Percentiles rank a stretch among this genome's conserved stretches.
Conservation (phyloP, 768 basidiomycete species). For the Albatrellus ellisii region DNA sequence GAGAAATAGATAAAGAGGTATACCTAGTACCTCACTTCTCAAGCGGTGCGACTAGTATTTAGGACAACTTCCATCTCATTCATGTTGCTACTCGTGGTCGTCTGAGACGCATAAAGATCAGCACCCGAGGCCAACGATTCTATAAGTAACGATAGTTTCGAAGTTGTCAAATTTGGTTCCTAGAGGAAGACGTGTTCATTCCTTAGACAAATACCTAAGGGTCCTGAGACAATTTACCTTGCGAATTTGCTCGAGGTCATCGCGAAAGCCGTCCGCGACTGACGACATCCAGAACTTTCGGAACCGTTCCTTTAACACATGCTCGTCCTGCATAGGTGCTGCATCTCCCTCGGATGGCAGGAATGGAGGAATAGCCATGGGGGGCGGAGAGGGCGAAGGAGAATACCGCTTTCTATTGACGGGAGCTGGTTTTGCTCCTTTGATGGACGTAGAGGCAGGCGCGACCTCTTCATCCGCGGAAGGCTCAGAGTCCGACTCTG, state of each 20-base stretch:
- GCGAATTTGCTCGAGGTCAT: slow-evolving; percentile 73
- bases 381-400: slow-evolving; percentile 22
- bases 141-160: slow-evolving; percentile 61
- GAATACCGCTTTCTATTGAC: slow-evolving; percentile 13
- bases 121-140: slow-evolving; percentile 75
- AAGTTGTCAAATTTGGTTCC: slow-evolving; percentile 58
- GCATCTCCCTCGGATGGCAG: slow-evolving; percentile 23
- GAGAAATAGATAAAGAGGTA: too few species aligned
- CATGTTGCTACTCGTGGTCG: slow-evolving; percentile 19
- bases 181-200: too few species aligned
- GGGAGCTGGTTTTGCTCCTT: not conserved
- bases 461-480: not conserved
- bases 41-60: too few species aligned
- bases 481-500: slow-evolving; percentile 13
- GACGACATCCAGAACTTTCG: slow-evolving; percentile 81
- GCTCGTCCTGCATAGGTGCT: slow-evolving; percentile 30
- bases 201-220: not conserved
- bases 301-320: slow-evolving; percentile 50
- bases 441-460: not conserved
- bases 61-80: slow-evolving; percentile 74
- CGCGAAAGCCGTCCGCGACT: slow-evolving; percentile 69
- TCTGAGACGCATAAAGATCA: slow-evolving; percentile 42
- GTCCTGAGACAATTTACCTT: slow-evolving; percentile 38
- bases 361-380: slow-evolving; percentile 40
- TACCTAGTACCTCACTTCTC: too few species aligned